A percentile compares a stretch with the other conserved stretches of the same genome.
Conservation (phyloP, 2,329 filamentous ascomycete species). For the Dryadomyces sulphureus region DNA sequence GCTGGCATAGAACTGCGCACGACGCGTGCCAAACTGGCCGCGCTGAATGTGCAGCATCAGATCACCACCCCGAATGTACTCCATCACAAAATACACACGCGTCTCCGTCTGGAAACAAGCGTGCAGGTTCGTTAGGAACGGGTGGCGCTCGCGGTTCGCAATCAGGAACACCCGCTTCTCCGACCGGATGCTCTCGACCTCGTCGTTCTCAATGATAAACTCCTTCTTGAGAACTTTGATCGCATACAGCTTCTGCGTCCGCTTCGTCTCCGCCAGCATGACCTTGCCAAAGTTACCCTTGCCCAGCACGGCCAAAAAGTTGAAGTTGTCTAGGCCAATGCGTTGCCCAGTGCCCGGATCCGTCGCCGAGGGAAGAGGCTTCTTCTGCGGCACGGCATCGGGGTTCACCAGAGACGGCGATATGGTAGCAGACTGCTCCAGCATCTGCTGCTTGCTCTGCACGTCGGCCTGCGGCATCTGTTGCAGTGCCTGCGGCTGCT, state of each 20-base stretch:
- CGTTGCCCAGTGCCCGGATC: constrained; percentile 61
- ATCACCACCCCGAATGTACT: constrained; percentile 97
- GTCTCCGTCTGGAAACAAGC: constrained; percentile 99
- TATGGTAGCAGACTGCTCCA: constrained; percentile 20
- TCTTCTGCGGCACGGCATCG: constrained; percentile 20
- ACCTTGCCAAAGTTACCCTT: constrained; percentile 99
- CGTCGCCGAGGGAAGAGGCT: constrained; percentile 55
- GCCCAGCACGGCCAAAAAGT: constrained; percentile 92
- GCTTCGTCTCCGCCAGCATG: constrained; percentile 97
- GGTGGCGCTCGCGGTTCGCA: constrained; percentile 91
- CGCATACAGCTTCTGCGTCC: constrained; percentile 79
- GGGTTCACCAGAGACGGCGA: constrained; percentile 19
- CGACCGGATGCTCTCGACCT: constrained; percentile 93
- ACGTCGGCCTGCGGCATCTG: constrained; percentile 12
- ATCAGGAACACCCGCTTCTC: constrained; percentile 96
- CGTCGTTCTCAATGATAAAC: constrained; percentile 98
- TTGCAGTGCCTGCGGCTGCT: constrained; percentile 8
- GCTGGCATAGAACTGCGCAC: constrained; percentile 96
- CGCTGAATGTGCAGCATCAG: constrained; percentile 98
- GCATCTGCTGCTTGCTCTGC: constrained; percentile 24
- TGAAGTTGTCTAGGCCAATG: constrained; percentile 96
- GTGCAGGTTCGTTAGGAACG: constrained; percentile 87
- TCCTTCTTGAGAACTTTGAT: constrained; percentile 99
- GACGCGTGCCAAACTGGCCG: constrained; percentile 87
- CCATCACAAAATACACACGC: constrained; percentile 98